Conservation (phyloP, 306 rosid species). For the Casuarina cunninghamiana region DNA sequence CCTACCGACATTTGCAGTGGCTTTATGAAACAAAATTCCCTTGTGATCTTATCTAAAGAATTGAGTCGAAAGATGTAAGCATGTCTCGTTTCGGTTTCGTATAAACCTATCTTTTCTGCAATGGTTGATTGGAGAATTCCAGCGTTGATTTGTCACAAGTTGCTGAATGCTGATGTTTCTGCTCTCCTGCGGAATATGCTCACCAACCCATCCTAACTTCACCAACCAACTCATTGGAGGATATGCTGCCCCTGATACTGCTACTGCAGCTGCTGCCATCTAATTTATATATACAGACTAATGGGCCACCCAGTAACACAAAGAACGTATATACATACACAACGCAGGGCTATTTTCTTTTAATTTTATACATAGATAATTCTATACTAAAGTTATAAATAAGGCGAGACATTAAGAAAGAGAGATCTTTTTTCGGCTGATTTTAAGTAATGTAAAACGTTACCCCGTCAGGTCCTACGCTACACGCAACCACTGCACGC, state of each 20-base stretch:
- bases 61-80: background rate
- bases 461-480: no score
- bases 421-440: no score
- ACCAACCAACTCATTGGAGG: background rate
- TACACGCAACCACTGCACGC: no score
- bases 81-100: background rate
- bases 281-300: background rate
- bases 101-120: background rate
- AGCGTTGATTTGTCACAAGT: background rate
- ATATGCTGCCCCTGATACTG: background rate
- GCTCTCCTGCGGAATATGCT: background rate
- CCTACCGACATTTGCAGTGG: background rate
- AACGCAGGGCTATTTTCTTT: no score
- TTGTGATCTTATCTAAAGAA: background rate
- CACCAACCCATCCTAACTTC: slow-evolving; percentile 8
- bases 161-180: background rate
- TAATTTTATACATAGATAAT: no score
- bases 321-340: background rate
- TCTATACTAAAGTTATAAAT: no score
- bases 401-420: no score
- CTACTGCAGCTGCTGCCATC: background rate
- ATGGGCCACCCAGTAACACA: background rate
- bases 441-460: no score
- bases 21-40: background rate
- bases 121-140: background rate